phyloP scores from a whole-genome alignment of 148 eudicot genomes.

The Chenopodium formosanum region DNA sequence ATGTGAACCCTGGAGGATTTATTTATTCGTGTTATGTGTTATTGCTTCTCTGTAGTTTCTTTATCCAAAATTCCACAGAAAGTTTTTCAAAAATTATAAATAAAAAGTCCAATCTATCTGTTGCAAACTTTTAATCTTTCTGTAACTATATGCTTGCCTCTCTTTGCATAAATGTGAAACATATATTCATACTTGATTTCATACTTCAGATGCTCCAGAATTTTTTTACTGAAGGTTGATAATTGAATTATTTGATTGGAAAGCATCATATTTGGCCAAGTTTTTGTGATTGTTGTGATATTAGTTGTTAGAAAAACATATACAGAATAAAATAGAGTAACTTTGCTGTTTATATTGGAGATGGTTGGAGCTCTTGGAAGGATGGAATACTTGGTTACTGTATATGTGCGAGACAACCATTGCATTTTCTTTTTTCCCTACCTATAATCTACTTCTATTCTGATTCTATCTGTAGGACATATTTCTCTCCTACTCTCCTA shows the following conservation, averaged over 20 bases:
- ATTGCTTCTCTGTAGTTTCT: not conserved
- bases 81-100: too few relatives aligned
- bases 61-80: not conserved
- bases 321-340: not conserved
- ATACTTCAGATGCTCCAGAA: not conserved
- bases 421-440: not conserved
- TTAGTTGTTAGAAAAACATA: conserved; percentile 3
- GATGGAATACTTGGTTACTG: not conserved
- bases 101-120: too few relatives aligned
- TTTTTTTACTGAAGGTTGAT: not conserved
- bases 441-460: not conserved
- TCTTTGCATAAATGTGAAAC: too few relatives aligned
- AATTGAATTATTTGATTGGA: not conserved
- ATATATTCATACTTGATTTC: not conserved
- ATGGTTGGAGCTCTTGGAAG: not conserved
- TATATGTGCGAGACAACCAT: not conserved
- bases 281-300: not conserved
- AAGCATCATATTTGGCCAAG: not conserved
- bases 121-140: too few relatives aligned
- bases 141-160: conserved; percentile 4
- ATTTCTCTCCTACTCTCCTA: not conserved
- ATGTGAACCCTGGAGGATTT: not conserved
- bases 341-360: not conserved
- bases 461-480: not conserved
- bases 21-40: not conserved